Evolutionary conservation across 2,329 filamentous ascomycete genomes (phyloP), one percentile per base, ranked within the genome.

Genomic region (Sporothrix curviconia): DNA sequence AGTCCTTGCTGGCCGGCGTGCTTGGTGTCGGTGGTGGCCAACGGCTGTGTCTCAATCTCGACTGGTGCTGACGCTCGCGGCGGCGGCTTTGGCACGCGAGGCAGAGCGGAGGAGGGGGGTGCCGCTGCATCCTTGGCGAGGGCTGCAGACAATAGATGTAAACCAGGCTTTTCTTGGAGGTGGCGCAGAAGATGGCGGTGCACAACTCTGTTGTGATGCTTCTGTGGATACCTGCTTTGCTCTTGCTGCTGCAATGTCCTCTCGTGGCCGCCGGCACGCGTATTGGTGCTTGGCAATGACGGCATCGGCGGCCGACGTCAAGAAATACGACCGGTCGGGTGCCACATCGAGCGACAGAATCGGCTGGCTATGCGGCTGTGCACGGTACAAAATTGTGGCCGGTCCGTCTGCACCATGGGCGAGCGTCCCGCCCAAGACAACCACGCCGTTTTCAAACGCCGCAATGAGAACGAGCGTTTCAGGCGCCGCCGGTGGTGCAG

Each of bases 1-100:
- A 99, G 73, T 11, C 85, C 83, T 70, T 99, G 94, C 69, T 97
- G 92, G 1, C 94, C 94, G 0, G 92, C 82, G 69, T 97, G 94
- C 67, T 87, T 92, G 1, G 92, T 96, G 64, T 92, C 85, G 44
- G 85, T 62, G 0, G 73, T 70, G 65, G 86, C 88, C 52, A 86
- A 66, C 0, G 86, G 80, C 55, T 79, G 67, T 11, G 72, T 72
- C 67, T 68, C 57, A 17, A 66, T 57, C 1, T 60, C 46, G 12
- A 50, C 9, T n/a, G 34, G 30, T 37, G 42, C 44, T 25, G 55
- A 59, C 61, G n/a, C n/a, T n/a, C n/a, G n/a, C n/a, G 39, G 59
- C 50, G 60, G 51, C 25, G 59, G 9, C 3, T 30, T 39, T 40
- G 8, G 47, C 12, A 3, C 19, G 34, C 25, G 46, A 6, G 4